Evolutionary conservation across 2,329 filamentous ascomycete genomes (phyloP).

Genomic region (Arachnopeziza araneosa): DNA sequence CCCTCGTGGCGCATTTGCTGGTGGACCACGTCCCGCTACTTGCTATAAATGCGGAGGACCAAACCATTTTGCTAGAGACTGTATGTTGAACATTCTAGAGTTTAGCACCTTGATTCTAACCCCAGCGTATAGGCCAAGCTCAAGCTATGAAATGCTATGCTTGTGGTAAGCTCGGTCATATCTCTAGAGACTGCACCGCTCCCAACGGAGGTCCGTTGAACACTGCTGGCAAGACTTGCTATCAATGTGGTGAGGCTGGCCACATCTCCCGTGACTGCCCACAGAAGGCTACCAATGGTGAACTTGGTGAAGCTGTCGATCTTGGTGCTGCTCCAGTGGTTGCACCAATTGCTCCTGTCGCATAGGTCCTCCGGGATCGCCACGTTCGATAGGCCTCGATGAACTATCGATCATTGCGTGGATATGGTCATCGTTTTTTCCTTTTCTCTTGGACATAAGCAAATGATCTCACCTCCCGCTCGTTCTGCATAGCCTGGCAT

Average conservation of each 20-base stretch:
- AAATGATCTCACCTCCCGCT: conserved; percentile 21
- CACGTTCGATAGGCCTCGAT: conserved; percentile 29
- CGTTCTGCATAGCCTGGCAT: conserved; percentile 29
- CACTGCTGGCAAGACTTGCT: conserved; percentile 97
- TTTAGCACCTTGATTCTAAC: neutral
- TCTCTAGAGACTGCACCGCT: conserved; percentile 75
- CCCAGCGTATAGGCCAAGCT: conserved; percentile 52
- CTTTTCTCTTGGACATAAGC: conserved; percentile 29
- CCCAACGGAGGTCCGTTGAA: conserved; percentile 94
- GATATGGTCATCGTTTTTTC: conserved; percentile 26
- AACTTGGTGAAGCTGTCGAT: conserved; percentile 34
- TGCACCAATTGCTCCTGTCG: conserved; percentile 40
- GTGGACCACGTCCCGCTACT: conserved; percentile 62
- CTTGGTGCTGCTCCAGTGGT: conserved; percentile 34
- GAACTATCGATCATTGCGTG: conserved; percentile 27
- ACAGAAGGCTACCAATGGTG: conserved; percentile 54
- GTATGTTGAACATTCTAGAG: conserved; percentile 31
- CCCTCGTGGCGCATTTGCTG: conserved; percentile 66
- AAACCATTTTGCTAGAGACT: conserved; percentile 97
- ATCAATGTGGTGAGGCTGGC: conserved; percentile 90
- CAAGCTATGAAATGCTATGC: conserved; percentile 79
- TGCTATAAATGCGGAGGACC: conserved; percentile 78
- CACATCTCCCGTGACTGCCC: conserved; percentile 67
- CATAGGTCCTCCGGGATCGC: conserved; percentile 14
- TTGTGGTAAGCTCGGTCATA: conserved; percentile 60